phyloP scores from a whole-genome alignment of 1,284 basidiomycete genomes.

The Cystobasidiaceae sp. region DNA sequence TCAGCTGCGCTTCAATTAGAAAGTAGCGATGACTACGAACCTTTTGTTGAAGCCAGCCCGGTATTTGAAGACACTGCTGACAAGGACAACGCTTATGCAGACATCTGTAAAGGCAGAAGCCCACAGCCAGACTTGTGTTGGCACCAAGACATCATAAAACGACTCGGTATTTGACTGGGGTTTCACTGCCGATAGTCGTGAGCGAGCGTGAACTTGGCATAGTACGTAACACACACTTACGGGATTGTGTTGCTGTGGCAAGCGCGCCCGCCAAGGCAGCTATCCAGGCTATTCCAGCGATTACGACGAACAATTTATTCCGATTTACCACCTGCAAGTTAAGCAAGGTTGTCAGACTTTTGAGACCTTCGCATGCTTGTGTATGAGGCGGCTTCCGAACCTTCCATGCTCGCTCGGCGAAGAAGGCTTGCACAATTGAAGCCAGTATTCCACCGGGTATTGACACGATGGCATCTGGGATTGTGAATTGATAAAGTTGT shows the following conservation, averaged over 20 bases:
- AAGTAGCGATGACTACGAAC: too few species aligned
- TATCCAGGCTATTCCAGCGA: neutral
- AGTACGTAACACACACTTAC: neutral
- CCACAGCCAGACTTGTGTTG: constrained; percentile 10
- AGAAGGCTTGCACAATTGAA: constrained; percentile 1
- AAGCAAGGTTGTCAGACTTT: neutral
- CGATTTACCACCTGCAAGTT: constrained; percentile 1
- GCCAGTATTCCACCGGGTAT: constrained; percentile 9
- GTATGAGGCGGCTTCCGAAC: neutral
- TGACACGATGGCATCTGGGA: constrained; percentile 9
- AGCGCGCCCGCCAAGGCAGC: constrained; percentile 1
- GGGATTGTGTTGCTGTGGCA: neutral
- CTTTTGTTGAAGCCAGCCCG: neutral
- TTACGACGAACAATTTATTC: neutral
- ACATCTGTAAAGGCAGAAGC: constrained; percentile 7
- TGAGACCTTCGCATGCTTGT: neutral
- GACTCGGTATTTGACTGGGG: neutral
- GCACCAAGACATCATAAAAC: neutral
- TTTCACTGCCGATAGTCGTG: neutral
- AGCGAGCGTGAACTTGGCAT: too few species aligned
- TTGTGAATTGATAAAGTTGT: constrained; percentile 1
- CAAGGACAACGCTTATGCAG: neutral
- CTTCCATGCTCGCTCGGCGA: constrained; percentile 19
- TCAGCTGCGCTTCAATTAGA: too few species aligned
- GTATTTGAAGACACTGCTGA: constrained; percentile 1